Percentiles rank a stretch among this genome's conserved stretches.
These are phyloP conservation scores for Graphilbum sp. DNA, from an alignment of 2,329 filamentous ascomycete genomes.

Conservation along the genomic window DNA sequence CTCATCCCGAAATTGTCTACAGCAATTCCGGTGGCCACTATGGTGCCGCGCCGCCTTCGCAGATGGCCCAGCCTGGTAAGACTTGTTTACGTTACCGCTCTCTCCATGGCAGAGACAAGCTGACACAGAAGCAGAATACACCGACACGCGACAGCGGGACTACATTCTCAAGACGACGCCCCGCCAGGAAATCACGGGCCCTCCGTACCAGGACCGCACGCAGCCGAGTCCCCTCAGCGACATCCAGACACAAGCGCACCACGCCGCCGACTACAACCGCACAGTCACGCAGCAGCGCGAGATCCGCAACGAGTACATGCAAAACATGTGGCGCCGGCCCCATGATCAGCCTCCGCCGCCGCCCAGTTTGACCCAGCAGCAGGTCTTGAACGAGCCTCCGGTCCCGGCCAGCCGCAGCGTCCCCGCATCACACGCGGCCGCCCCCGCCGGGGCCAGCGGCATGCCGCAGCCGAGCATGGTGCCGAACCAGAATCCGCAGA, in stretches of 20 bases:
- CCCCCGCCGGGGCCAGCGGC: constrained; percentile 23
- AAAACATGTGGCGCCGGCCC: constrained; percentile 66
- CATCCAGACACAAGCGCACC: constrained; percentile 70
- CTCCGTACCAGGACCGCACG: constrained; percentile 74
- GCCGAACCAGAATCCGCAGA: constrained; percentile 46
- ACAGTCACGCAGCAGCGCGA: constrained; percentile 64
- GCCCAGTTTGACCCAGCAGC: constrained; percentile 30
- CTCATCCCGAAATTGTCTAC: constrained; percentile 79
- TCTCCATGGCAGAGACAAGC: too few species aligned
- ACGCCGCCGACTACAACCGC: constrained; percentile 84
- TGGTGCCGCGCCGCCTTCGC: constrained; percentile 46
- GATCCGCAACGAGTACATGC: constrained; percentile 63
- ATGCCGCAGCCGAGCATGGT: constrained; percentile 40
- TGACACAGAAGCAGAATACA: constrained; percentile 63
- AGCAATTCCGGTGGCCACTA: constrained; percentile 54
- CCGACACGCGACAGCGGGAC: constrained; percentile 61
- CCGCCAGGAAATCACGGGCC: constrained; percentile 76
- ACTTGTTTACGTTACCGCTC: too few species aligned
- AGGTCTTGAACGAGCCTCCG: constrained; percentile 26
- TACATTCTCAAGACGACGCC: constrained; percentile 68
- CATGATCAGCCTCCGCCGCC: constrained; percentile 53
- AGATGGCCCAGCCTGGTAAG: constrained; percentile 54
- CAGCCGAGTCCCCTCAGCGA: constrained; percentile 62
- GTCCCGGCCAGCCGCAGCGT: constrained; percentile 34
- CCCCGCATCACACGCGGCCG: constrained; percentile 45